Conservation (phyloP, 179 eudicot genomes). For the Vitellaria paradoxa region DNA sequence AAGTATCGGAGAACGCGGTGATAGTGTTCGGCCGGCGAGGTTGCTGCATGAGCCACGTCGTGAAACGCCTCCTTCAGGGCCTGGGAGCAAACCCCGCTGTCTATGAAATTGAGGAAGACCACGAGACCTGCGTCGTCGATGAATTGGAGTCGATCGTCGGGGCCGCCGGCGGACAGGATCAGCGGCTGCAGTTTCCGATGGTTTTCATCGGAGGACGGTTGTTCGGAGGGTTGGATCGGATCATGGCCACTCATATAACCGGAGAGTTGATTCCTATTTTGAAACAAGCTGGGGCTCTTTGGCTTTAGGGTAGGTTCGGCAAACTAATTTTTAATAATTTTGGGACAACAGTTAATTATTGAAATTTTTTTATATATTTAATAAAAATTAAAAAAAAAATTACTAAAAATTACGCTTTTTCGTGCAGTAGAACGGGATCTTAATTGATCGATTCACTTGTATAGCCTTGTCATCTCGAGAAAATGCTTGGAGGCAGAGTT, state of each 20-base stretch:
- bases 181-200: slow-evolving; percentile 36
- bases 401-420: too few species aligned
- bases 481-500: not conserved
- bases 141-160: slow-evolving; percentile 26
- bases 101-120: slow-evolving; percentile 44
- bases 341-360: too few species aligned
- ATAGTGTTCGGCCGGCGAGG: slow-evolving; percentile 63
- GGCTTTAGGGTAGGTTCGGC: slow-evolving; percentile 29
- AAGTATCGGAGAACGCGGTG: slow-evolving; percentile 59
- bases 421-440: too few species aligned
- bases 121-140: slow-evolving; percentile 17
- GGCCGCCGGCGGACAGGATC: not conserved
- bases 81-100: slow-evolving; percentile 51
- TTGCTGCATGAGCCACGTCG: slow-evolving; percentile 89
- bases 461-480: not conserved
- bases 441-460: not conserved
- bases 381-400: too few species aligned
- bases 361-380: too few species aligned
- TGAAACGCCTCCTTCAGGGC: slow-evolving; percentile 45
- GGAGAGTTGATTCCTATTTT: slow-evolving; percentile 55
- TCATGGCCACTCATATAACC: slow-evolving; percentile 55
- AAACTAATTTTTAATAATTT: too few species aligned
- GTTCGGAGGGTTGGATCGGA: slow-evolving; percentile 58
- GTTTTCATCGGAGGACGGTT: slow-evolving; percentile 55
- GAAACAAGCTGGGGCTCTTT: slow-evolving; percentile 52